phyloP scores from a whole-genome alignment of 2,329 filamentous ascomycete species.

The Balansia obtecta region DNA sequence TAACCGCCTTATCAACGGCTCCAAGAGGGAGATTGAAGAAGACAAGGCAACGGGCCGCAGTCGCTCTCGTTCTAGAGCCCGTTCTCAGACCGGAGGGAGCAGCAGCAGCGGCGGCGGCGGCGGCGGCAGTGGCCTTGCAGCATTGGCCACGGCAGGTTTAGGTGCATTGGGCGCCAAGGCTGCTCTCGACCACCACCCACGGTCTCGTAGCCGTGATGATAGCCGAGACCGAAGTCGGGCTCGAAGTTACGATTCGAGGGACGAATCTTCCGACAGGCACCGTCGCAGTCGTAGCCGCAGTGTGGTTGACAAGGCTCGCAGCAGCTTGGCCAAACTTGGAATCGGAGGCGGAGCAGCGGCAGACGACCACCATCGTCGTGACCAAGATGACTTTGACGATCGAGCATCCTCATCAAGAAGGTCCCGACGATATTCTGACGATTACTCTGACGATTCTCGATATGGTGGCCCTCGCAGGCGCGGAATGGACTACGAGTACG shows the following conservation, averaged over 20 bases:
- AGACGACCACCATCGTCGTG: constrained; percentile 25
- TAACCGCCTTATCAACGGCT: constrained; percentile 75
- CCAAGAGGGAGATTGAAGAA: constrained; percentile 52
- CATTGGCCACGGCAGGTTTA: constrained; percentile 48
- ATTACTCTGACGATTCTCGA: constrained; percentile 34
- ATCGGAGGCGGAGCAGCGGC: constrained; percentile 35
- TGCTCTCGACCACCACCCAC: constrained; percentile 36
- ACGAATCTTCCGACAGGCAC: constrained; percentile 31
- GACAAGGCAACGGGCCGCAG: constrained; percentile 49
- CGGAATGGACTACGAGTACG: constrained; percentile 35
- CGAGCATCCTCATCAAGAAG: constrained; percentile 25
- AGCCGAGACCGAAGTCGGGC: constrained; percentile 33
- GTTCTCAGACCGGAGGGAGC: constrained; percentile 36
- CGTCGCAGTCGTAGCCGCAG: constrained; percentile 47
- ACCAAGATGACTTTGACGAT: constrained; percentile 33
- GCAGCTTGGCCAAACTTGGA: constrained; percentile 48
- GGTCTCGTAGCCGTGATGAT: constrained; percentile 37
- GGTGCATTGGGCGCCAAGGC: constrained; percentile 52
- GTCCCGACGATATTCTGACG: constrained; percentile 27
- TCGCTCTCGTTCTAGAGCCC: constrained; percentile 54
- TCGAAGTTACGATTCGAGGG: constrained; percentile 30
- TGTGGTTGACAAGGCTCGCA: constrained; percentile 50
- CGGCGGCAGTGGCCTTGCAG: constrained; percentile 42
- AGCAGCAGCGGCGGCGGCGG: constrained; percentile 25
- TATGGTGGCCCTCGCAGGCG: constrained; percentile 19